These are phyloP conservation scores for Ochetophila trinervis DNA, from an alignment of 306 rosid species.

Conservation along the genomic window DNA sequence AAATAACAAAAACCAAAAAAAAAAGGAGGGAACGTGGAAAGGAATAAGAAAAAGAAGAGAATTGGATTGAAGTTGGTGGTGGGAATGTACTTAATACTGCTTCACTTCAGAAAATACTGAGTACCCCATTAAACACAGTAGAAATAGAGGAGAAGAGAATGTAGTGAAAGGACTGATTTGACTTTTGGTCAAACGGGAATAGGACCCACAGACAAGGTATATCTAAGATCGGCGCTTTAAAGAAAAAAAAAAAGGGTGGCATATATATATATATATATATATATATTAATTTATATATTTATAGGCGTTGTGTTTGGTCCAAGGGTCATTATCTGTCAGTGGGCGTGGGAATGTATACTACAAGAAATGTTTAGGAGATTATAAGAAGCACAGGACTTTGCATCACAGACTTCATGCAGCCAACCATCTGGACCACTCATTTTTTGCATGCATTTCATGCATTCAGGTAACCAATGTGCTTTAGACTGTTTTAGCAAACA, in stretches of 20 bases:
- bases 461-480: too few relatives aligned
- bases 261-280: too few relatives aligned
- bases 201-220: constrained; percentile 57
- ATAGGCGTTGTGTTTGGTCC: constrained; percentile 47
- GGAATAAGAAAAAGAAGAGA: constrained; percentile 36
- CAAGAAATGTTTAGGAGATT: neutral
- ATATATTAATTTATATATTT: neutral
- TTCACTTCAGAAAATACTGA: neutral
- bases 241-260: neutral
- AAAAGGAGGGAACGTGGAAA: constrained; percentile 56
- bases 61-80: constrained; percentile 25
- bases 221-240: constrained; percentile 61
- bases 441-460: too few relatives aligned
- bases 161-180: constrained; percentile 35
- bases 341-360: constrained; percentile 69
- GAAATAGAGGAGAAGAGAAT: constrained; percentile 19
- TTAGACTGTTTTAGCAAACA: too few relatives aligned
- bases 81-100: constrained; percentile 22
- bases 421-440: neutral
- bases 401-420: neutral
- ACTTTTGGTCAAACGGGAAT: constrained; percentile 62
- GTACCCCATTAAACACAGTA: constrained; percentile 11
- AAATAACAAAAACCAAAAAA: too few relatives aligned
- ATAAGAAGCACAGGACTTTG: neutral
- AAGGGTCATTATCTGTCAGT: constrained; percentile 66